Evolutionary conservation across 257 asterid species (phyloP).

Genomic region (Solanum medicagineum): DNA sequence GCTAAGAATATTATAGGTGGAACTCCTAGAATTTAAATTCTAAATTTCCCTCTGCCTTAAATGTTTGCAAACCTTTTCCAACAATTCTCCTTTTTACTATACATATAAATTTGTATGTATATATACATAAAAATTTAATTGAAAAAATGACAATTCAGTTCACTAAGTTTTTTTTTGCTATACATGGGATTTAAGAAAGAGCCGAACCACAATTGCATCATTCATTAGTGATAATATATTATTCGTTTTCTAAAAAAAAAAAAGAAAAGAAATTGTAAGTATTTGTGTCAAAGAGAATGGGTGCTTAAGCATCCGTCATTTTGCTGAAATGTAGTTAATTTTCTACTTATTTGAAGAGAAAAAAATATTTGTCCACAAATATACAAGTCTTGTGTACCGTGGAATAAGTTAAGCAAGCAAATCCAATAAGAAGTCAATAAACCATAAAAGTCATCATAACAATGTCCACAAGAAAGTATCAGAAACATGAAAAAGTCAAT

Average conservation of each 20-base stretch:
- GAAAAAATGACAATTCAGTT: too few relatives aligned
- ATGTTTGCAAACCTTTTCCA: too few relatives aligned
- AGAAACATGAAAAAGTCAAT: neutral
- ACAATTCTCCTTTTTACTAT: too few relatives aligned
- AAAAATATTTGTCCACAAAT: neutral
- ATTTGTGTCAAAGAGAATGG: neutral
- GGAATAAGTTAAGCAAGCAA: neutral
- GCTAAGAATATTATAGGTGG: too few relatives aligned
- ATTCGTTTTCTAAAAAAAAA: neutral
- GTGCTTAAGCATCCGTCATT: neutral
- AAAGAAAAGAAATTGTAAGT: neutral
- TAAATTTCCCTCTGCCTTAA: too few relatives aligned
- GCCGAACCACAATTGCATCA: neutral
- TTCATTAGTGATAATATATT: neutral
- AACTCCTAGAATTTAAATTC: too few relatives aligned
- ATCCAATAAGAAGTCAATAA: neutral
- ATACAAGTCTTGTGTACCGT: neutral
- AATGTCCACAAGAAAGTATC: neutral
- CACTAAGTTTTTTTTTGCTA: neutral
- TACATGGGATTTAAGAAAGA: neutral
- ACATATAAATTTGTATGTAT: too few relatives aligned
- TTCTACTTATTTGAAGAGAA: neutral
- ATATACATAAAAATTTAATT: too few relatives aligned
- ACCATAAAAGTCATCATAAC: neutral
- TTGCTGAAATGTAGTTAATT: neutral